Conservation (phyloP, 2,329 filamentous ascomycete species). For the Anthostomella pinea region DNA sequence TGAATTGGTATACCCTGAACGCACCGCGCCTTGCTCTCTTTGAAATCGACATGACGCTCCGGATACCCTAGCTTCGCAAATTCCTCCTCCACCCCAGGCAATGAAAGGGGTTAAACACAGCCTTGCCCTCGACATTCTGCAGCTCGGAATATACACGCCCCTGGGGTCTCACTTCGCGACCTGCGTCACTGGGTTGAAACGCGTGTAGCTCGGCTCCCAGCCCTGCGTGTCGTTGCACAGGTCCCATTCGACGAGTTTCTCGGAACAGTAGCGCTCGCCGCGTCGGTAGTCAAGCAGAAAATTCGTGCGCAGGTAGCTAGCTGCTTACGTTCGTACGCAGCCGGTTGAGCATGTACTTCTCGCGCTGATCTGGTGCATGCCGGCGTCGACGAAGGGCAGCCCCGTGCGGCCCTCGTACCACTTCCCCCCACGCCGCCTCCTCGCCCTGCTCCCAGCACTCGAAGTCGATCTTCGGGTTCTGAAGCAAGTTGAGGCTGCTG, state of each 20-base stretch:
- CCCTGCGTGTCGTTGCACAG: slow-evolving; percentile 63
- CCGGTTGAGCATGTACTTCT: slow-evolving; percentile 65
- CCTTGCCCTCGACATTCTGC: slow-evolving; percentile 51
- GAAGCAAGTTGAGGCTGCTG: slow-evolving; percentile 63
- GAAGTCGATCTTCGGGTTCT: slow-evolving; percentile 68
- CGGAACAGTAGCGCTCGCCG: slow-evolving; percentile 64
- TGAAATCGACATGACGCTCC: slow-evolving; percentile 60
- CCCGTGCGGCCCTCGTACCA: slow-evolving; percentile 63
- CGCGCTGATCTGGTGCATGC: slow-evolving; percentile 61
- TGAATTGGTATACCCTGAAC: too few relatives aligned
- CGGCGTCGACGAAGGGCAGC: slow-evolving; percentile 64
- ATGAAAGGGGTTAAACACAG: slow-evolving; percentile 64
- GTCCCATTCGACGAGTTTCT: slow-evolving; percentile 59
- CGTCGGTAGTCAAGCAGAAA: slow-evolving; percentile 63
- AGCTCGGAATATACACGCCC: slow-evolving; percentile 67
- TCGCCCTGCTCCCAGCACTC: slow-evolving; percentile 64
- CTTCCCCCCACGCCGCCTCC: slow-evolving; percentile 52
- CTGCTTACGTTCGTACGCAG: slow-evolving; percentile 63
- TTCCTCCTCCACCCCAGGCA: slow-evolving; percentile 44
- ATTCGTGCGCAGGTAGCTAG: slow-evolving; percentile 63
- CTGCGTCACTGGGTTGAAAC: slow-evolving; percentile 68
- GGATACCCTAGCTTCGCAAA: slow-evolving; percentile 60
- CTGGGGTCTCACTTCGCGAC: slow-evolving; percentile 65
- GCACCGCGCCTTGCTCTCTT: slow-evolving; percentile 53
- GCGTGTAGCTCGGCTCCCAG: slow-evolving; percentile 70